Conservation (phyloP, 2,329 filamentous ascomycete genomes). For the Geoglossum cookeanum region DNA sequence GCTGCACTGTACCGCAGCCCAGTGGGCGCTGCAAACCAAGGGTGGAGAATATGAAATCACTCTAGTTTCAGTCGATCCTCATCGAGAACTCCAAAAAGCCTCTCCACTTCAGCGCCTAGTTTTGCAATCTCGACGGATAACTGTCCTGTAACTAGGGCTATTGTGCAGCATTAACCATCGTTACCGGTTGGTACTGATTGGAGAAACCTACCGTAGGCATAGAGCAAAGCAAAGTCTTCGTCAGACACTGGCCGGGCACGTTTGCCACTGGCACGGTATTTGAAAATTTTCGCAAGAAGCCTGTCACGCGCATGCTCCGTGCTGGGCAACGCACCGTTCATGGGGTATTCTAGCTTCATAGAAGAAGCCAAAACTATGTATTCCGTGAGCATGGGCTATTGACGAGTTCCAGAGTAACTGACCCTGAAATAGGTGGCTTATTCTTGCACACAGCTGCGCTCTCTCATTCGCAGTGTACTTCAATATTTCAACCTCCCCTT, state of each 20-base stretch:
- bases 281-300: conserved; percentile 70
- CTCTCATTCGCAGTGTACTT: conserved; percentile 64
- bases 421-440: conserved; percentile 65
- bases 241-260: conserved; percentile 35
- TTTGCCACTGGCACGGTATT: conserved; percentile 39
- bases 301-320: conserved; percentile 65
- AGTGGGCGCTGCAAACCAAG: neutral
- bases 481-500: conserved; percentile 66
- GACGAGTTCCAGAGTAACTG: conserved; percentile 13
- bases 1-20: neutral
- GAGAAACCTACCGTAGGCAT: conserved; percentile 54
- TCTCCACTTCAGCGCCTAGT: conserved; percentile 36
- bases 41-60: conserved; percentile 12
- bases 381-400: conserved; percentile 8
- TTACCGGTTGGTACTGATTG: neutral
- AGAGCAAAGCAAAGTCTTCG: conserved; percentile 75
- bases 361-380: conserved; percentile 62
- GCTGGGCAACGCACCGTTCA: conserved; percentile 74
- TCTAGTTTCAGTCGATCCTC: conserved; percentile 41
- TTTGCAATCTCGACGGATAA: conserved; percentile 34
- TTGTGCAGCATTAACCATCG: conserved; percentile 5
- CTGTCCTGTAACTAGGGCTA: conserved; percentile 43
- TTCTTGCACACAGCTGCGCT: conserved; percentile 62
- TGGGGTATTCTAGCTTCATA: conserved; percentile 83
- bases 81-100: conserved; percentile 39